Conservation (phyloP, 2,329 filamentous ascomycete genomes). For the Hypocrella siamensis region DNA sequence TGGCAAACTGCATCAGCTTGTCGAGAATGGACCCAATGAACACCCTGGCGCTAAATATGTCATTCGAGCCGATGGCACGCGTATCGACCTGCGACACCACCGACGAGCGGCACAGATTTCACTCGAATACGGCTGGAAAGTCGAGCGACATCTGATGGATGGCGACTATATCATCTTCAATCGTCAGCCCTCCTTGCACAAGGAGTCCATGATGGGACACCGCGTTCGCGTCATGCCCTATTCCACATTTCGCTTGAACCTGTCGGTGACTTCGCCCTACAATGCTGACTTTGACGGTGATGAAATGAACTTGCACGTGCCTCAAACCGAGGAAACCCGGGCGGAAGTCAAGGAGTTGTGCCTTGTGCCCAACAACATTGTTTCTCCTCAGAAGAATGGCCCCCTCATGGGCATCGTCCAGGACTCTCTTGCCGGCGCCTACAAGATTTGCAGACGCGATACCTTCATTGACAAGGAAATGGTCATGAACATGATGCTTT, state of each 20-base stretch:
- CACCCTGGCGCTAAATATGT: constrained; percentile 96
- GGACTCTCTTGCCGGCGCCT: constrained; percentile 88
- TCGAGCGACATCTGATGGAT: constrained; percentile 90
- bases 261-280: constrained; percentile 96
- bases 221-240: constrained; percentile 96
- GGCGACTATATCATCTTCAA: constrained; percentile 99
- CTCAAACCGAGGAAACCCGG: constrained; percentile 90
- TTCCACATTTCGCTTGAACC: constrained; percentile 92
- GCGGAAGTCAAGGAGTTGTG: constrained; percentile 90
- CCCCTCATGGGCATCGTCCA: constrained; percentile 99
- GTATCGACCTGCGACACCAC: constrained; percentile 89
- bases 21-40: constrained; percentile 85
- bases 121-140: constrained; percentile 94
- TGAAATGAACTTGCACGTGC: constrained; percentile 99
- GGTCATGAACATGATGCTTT: constrained; percentile 94
- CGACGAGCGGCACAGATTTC: constrained; percentile 75
- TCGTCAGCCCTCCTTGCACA: constrained; percentile 95
- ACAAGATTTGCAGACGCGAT: constrained; percentile 91
- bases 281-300: constrained; percentile 99
- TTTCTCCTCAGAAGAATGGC: constrained; percentile 91
- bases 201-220: constrained; percentile 99
- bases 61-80: constrained; percentile 80
- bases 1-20: constrained; percentile 72
- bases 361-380: constrained; percentile 96
- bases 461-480: constrained; percentile 79